Evolutionary conservation across 768 basidiomycete genomes (phyloP), one percentile per base, ranked within the genome.

Genomic region (Sutorius australiensis): DNA sequence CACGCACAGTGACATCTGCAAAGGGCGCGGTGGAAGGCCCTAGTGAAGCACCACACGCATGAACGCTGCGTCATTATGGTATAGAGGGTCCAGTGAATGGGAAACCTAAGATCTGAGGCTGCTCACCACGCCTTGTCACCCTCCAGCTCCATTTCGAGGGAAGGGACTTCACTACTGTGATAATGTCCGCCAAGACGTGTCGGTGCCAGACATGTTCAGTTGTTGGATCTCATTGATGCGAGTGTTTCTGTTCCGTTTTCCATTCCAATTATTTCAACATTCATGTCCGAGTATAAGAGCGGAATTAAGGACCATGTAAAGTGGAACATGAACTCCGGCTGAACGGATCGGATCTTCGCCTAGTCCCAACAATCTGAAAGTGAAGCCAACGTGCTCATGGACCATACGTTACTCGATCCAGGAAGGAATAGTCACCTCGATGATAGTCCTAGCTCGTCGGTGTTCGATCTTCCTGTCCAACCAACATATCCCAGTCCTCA

Each of bases 391-490:
- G 12, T 46, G 11, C 13, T 14, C 34, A 65, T 64, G 64, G 53
- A 65, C 46, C 40, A 46, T n/a, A 6, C 42, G 16, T 34, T 58
- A 12, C 59, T 61, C 40, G 36, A 45, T 19, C 58, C 56, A 3
- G 40, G 42, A 54, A 48, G 30, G 38, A 36, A 31, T 21, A 37
- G 30, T 32, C 49, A n/a, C 30, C 58, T 60, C 11, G 60, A 68
- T 34, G 66, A 64, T 34, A 88, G 84, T 55, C 86, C 85, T 33
- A 79, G 82, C 44, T 89, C 87, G 7, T 87, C 86, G 19, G 80
- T 86, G 21, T 89, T 90, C 62, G 87, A 90, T 65, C 75, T 89
- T 28, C 86, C 87, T 4, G 76, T 75, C 32, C 82, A 81, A 43
- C 50, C 50, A 34, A 24, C 42, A 36, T 62, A 53, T 36, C 41